Percentiles rank a stretch among this genome's conserved stretches.
Conservation (phyloP, 495 filamentous ascomycete genomes). For the Talaromyces proteolyticus region DNA sequence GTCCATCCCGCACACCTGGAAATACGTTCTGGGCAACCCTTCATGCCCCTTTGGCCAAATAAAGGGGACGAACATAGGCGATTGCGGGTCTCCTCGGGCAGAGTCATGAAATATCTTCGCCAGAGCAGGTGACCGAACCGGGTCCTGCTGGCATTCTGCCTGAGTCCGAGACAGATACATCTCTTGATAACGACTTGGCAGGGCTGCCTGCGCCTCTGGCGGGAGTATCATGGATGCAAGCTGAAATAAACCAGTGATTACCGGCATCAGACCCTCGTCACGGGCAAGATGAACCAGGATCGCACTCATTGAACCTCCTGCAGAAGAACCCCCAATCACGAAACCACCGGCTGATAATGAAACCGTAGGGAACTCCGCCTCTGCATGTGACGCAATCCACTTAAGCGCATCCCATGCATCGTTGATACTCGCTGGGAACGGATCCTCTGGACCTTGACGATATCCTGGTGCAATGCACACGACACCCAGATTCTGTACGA, state of each 20-base stretch:
- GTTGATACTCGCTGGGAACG: constrained; percentile 38
- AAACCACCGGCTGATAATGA: constrained; percentile 36
- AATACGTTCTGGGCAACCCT: constrained; percentile 27
- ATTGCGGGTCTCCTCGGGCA: not conserved
- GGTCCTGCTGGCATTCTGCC: constrained; percentile 20
- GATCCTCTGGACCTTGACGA: constrained; percentile 39
- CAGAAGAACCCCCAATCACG: constrained; percentile 42
- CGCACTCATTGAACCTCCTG: constrained; percentile 40
- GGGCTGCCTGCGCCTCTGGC: constrained; percentile 10
- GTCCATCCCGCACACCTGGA: constrained; percentile 33
- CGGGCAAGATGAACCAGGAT: constrained; percentile 31
- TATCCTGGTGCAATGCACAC: constrained; percentile 29
- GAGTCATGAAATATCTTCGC: constrained; percentile 2
- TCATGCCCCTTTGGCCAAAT: constrained; percentile 6
- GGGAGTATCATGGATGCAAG: constrained; percentile 1
- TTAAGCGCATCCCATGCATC: constrained; percentile 45
- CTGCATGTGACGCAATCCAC: constrained; percentile 39
- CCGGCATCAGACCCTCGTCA: constrained; percentile 34
- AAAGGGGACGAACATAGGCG: constrained; percentile 6
- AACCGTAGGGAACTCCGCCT: constrained; percentile 22
- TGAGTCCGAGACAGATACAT: constrained; percentile 31
- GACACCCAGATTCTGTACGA: constrained; percentile 20
- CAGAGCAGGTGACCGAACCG: constrained; percentile 8
- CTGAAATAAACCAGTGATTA: constrained; percentile 38
- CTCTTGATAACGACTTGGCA: constrained; percentile 21